These are phyloP conservation scores for Nakaseomyces nivariensis DNA, from an alignment of 1,139 yeast genomes.

Conservation along the genomic window DNA sequence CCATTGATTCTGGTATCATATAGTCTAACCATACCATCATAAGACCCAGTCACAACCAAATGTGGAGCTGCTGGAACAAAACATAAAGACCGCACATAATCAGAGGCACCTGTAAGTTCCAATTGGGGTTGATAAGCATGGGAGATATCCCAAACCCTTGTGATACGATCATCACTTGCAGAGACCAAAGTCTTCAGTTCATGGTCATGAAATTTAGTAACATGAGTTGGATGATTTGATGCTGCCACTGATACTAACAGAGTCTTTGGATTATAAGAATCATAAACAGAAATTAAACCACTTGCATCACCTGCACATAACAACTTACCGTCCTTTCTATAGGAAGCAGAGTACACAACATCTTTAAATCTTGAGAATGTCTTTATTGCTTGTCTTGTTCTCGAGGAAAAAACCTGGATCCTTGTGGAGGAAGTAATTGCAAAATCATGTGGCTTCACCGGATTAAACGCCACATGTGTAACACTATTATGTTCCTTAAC, in stretches of 20 bases:
- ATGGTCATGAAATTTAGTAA: constrained; percentile 71
- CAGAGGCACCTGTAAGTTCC: constrained; percentile 69
- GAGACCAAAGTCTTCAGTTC: constrained; percentile 62
- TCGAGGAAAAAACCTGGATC: constrained; percentile 83
- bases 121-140: constrained; percentile 56
- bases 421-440: constrained; percentile 90
- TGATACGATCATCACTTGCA: constrained; percentile 85
- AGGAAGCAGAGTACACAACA: constrained; percentile 50
- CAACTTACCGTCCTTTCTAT: constrained; percentile 62
- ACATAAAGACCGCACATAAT: constrained; percentile 75
- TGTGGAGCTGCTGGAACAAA: constrained; percentile 56
- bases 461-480: constrained; percentile 79
- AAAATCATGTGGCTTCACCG: constrained; percentile 79
- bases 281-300: constrained; percentile 74
- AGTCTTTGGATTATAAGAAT: constrained; percentile 68
- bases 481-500: constrained; percentile 93
- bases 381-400: constrained; percentile 82
- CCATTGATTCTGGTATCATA: constrained; percentile 67
- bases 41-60: constrained; percentile 83
- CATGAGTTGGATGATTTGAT: constrained; percentile 80
- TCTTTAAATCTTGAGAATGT: constrained; percentile 89
- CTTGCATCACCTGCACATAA: constrained; percentile 91
- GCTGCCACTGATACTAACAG: constrained; percentile 73
- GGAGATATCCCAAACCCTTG: constrained; percentile 81
- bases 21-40: constrained; percentile 80